Evolutionary conservation across 805 yeast species (phyloP), one percentile per base, ranked within the genome.

Genomic region (Clavispora asparagi): DNA sequence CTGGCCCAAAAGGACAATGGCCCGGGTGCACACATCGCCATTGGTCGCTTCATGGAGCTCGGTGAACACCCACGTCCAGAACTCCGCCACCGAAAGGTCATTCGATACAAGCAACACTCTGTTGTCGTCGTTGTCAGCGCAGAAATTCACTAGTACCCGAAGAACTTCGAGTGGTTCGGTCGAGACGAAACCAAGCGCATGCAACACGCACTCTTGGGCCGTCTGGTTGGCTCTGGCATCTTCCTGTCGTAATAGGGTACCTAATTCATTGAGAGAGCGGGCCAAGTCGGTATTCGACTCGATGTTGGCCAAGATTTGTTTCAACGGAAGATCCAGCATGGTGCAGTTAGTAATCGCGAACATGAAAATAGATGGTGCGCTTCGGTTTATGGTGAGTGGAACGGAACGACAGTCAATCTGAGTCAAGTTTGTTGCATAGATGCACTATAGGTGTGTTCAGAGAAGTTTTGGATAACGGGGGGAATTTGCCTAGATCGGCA

Each of bases 81-180:
- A 51, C 17, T 28, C 41, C 26, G 41, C 44, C 19, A 40, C 48
- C 3, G 37, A 47, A 11, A 39, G 39, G 11, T 42, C 49, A n/a
- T 44, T 25, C 10, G 41, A 17, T 23, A 47, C 36, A 37, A 47
- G 30, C 23, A 26, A 44, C 4, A 30, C 31, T 12, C 64, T 30
- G 47, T 61, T 61, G 11, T 47, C 52, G 29, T 53, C 69, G 47
- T 60, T 67, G 49, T 65, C 67, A 3, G 76, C 76, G 27, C 63
- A 48, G 41, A 60, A 55, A 41, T 71, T 71, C 46, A 71, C 57
- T 17, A 68, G 49, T 3, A 61, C 67, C 40, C 74, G 48, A 16
- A 66, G 51, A 2, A 51, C 51, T 23, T 64, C 63, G 10, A 51
- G 45, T 6, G 52, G 46, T 10, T 32, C 42, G 12, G 46, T 44